These are phyloP conservation scores for Coemansia sp. DNA, from an alignment of 192 early-diverging fungal species.

Conservation along the genomic window DNA sequence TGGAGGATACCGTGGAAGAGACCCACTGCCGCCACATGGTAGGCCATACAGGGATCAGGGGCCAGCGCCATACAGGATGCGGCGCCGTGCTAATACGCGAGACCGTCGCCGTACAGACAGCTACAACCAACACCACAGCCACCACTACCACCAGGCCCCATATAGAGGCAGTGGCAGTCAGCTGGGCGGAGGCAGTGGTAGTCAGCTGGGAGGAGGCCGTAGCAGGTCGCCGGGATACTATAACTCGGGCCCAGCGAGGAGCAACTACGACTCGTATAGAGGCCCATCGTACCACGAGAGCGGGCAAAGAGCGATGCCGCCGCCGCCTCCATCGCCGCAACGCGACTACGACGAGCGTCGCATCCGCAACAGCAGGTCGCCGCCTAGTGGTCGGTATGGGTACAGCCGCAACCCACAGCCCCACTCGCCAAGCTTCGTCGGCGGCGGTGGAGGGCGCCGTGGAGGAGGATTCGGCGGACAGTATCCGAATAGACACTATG, in stretches of 20 bases:
- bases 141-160: conserved; percentile 1
- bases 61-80: conserved; percentile 10
- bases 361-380: neutral
- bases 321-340: neutral
- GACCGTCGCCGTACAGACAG: conserved; percentile 43
- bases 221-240: conserved; percentile 42
- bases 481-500: neutral
- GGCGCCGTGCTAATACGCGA: conserved; percentile 41
- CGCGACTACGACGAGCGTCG: conserved; percentile 9
- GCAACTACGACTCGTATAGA: conserved; percentile 8
- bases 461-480: neutral
- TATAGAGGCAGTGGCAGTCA: conserved; percentile 1
- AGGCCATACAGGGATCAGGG: conserved; percentile 6
- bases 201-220: conserved; percentile 19
- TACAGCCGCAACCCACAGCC: neutral
- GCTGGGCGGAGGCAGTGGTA: conserved; percentile 8
- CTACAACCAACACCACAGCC: conserved; percentile 1
- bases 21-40: neutral
- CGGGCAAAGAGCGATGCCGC: neutral
- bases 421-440: neutral
- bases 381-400: neutral
- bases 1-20: conserved; percentile 2
- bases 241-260: conserved; percentile 1
- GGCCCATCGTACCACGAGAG: neutral
- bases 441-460: neutral